Base-by-base conservation (phyloP, 1,284 basidiomycete species). In the Boletus smithii region DNA sequence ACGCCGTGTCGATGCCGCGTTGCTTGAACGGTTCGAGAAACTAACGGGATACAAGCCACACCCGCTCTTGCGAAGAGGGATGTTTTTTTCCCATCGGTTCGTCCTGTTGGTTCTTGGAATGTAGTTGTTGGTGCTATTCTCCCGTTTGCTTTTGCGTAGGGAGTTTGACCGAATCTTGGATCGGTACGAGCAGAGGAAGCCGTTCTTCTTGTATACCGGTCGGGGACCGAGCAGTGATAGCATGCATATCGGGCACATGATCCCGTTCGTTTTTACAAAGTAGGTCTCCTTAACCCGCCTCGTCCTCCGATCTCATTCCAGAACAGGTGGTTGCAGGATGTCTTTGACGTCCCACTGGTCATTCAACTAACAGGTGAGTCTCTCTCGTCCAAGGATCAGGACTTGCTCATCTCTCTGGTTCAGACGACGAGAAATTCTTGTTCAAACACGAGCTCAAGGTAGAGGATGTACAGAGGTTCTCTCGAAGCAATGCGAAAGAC, bases 351-450 rank as follows among this genome's bases (percentile, higher is more conserved):
- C 11, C 94, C 95, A 4, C 73, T 97, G 30, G 97, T 99, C 45
- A 77, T 99, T 45, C 95, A 99, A 68, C 79, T 99, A 6, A 99
- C 95, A 41, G 92, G 92, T 80, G 39, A 41, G 72, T 29, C 3
- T 27, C 24, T 49, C 23, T 39, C 42, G 14, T 11, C 29, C 27
- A 14, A 4, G 16, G 11, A 36, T 33, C 5, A n/a, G 4, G 3
- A 13, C 32, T 44, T n/a, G 18, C 5, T 42, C 14, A 32, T 14
- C 18, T 4, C 2, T 29, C 8, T 17, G 17, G 10, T 5, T 37
- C 57, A 92, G 97, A 99, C 64, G 97, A 99, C 68, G 97, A 99
- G 69, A 99, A 99, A 70, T 99, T 99, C 75, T 71, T 99, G 46
- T 97, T 99, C 79, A 97, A 98, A 70, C 88, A 93, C 44, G 85